These are phyloP conservation scores for Metschnikowia matae DNA, from an alignment of 805 yeast genomes.

Conservation along the genomic window DNA sequence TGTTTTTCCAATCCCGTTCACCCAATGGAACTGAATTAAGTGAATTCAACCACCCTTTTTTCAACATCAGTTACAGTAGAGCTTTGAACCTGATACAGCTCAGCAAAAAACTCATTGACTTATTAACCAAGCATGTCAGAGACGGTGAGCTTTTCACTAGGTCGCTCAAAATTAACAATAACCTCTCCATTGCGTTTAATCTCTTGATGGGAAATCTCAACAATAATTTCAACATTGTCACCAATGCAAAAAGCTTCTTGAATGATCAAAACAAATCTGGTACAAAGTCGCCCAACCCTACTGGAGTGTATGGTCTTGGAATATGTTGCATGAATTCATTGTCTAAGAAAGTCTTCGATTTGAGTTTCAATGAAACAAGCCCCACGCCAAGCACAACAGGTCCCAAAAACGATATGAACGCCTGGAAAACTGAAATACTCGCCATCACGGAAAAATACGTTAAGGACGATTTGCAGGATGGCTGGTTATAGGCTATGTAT, in stretches of 20 bases:
- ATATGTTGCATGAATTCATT: conserved; percentile 20
- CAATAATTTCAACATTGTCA: conserved; percentile 13
- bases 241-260: conserved; percentile 10
- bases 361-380: conserved; percentile 22
- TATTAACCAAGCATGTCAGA: conserved; percentile 19
- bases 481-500: conserved; percentile 27
- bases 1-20: conserved; percentile 10
- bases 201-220: conserved; percentile 24
- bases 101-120: conserved; percentile 33
- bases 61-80: conserved; percentile 33
- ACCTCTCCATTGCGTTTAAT: conserved; percentile 32
- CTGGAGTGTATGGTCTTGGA: conserved; percentile 22
- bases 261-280: conserved; percentile 6
- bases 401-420: conserved; percentile 1
- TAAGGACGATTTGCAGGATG: conserved; percentile 30
- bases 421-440: conserved; percentile 19
- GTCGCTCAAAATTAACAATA: conserved; percentile 33
- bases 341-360: conserved; percentile 22
- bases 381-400: neutral
- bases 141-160: conserved; percentile 27
- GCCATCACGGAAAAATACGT: conserved; percentile 24
- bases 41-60: conserved; percentile 26
- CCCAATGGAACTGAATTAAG: conserved; percentile 3
- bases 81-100: conserved; percentile 33
- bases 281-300: neutral